Percentiles rank a stretch among this genome's conserved stretches.
Evolutionary conservation across 1,284 basidiomycete genomes (phyloP).

Genomic region (Dichomitus squalens): DNA sequence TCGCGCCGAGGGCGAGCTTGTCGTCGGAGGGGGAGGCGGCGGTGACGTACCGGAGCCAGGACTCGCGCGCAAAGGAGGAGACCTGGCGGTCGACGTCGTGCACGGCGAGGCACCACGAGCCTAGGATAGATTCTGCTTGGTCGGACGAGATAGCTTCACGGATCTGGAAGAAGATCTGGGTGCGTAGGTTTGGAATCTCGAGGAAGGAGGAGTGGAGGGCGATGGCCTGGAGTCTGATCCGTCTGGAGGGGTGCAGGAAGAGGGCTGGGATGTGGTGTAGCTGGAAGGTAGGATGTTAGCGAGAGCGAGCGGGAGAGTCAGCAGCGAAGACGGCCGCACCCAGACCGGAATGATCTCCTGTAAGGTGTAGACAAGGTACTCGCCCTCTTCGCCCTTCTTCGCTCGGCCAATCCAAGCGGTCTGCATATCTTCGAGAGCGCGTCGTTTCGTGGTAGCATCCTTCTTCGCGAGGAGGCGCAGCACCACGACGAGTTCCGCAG

Average conservation of each 20-base stretch:
- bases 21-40: slow-evolving; percentile 17
- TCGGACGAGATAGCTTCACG: slow-evolving; percentile 53
- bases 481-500: slow-evolving; percentile 84
- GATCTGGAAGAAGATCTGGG: slow-evolving; percentile 62
- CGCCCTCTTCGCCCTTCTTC: slow-evolving; percentile 41
- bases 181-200: slow-evolving; percentile 50
- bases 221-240: slow-evolving; percentile 72
- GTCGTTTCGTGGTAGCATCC: slow-evolving; percentile 84
- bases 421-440: slow-evolving; percentile 87
- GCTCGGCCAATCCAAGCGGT: slow-evolving; percentile 67
- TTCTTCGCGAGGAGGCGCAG: slow-evolving; percentile 89
- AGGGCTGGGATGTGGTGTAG: slow-evolving; percentile 85
- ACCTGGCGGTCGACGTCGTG: slow-evolving; percentile 77
- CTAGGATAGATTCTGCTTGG: slow-evolving; percentile 74
- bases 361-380: slow-evolving; percentile 50
- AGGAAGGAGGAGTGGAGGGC: slow-evolving; percentile 74
- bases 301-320: neutral
- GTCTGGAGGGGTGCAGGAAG: slow-evolving; percentile 80
- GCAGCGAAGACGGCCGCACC: slow-evolving; percentile 53
- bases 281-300: slow-evolving; percentile 40
- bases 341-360: slow-evolving; percentile 82
- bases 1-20: slow-evolving; percentile 42
- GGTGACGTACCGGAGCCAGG: slow-evolving; percentile 54
- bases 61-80: slow-evolving; percentile 48
- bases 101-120: slow-evolving; percentile 78